Evolutionary conservation across 768 basidiomycete genomes (phyloP), one percentile per base, ranked within the genome.

Genomic region (Lyophyllum atratum): DNA sequence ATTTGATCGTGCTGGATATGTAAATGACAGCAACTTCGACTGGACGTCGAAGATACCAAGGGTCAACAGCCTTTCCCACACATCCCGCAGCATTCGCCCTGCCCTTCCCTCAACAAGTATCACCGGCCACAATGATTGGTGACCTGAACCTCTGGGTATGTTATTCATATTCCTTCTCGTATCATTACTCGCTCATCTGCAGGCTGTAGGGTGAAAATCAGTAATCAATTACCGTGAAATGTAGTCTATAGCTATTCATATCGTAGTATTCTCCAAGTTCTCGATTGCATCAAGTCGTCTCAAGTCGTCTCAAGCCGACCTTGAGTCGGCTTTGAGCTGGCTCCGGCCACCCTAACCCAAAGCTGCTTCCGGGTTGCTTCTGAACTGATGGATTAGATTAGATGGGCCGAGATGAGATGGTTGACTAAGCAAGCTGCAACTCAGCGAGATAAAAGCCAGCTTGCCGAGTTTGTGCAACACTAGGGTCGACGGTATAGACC

Each of bases 1-100:
- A 44, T 78, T 80, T 14, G 12, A 19, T 34, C 11, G 7, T 31
- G 63, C 72, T 74, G 76, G 79, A 45, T 82, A 78, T 75, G 76
- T 79, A 68, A 80, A 84, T 72, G 81, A 84, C 67, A 81, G 80
- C 69, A 77, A 82, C 56, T 83, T 84, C 67, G 81, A 84, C 68
- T 83, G 82, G 80, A 28, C 25, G 4, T 6, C 17, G 46, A 48
- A 48, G 46, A 8, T 44, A 25, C 24, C 43, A 8, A 44, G 5
- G 14, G 34, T 37, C 4, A 14, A 9, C 14, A 37, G 34, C 14
- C 34, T 37, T 37, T 3, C 7, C 34, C 34, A 37, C 14, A 14
- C 15, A 31, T 11, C 29, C 29, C 29, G 11, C 11, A 31, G 6
- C 11, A 31, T 31, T 6, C 29, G 11, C 5, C 29, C 29, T 15